Evolutionary conservation across 192 early-diverging fungal species (phyloP), one percentile per base, ranked within the genome.

Genomic region (Phlyctochytrium planicorne): DNA sequence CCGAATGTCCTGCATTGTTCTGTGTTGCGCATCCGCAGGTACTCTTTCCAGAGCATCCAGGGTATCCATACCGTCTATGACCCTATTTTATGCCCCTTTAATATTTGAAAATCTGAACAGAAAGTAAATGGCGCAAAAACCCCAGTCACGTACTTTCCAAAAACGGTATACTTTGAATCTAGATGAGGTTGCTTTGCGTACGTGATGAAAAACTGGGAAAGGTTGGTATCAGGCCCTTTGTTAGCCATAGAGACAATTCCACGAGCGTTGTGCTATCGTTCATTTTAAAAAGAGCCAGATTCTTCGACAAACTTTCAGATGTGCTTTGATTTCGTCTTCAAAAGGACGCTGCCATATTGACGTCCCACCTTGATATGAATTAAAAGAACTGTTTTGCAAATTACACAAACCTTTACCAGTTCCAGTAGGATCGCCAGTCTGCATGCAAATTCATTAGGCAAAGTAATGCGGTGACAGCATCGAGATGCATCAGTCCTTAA

Each of bases 191-290:
- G 92, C 53, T 91, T 90, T 30, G 75, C 87, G 60, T 94, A 95
- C 0, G 91, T 92, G 53, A 97, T 97, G 71, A 97, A 97, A 79
- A 88, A 88, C 68, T 87, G 94, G 0, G 91, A 94, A 12, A 81
- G 78, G 71, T 99, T 99, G 24, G 96, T 98, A 53, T 93, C 83
- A 35, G 89, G 87, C 23, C 97, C 97, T 30, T 86, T 84, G 77
- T 99, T 99, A 1, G 97, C 97, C 96, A 99, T 98, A 29, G 89
- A 90, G 40, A 99, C 80, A 17, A 96, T 75, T 3, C 96, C 97
- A 25, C 93, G 84, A 25, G 76, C 86, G 25, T 88, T 83, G 69
- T 98, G 97, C 17, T 47, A 20, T n/a, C n/a, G n/a, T n/a, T n/a
- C n/a, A n/a, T n/a, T n/a, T n/a, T n/a, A 20, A 47, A 20, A 47